A percentile compares a stretch with the other conserved stretches of the same genome.
Evolutionary conservation across 345 rosid species (phyloP).

Genomic region (Gossypium mustelinum): DNA sequence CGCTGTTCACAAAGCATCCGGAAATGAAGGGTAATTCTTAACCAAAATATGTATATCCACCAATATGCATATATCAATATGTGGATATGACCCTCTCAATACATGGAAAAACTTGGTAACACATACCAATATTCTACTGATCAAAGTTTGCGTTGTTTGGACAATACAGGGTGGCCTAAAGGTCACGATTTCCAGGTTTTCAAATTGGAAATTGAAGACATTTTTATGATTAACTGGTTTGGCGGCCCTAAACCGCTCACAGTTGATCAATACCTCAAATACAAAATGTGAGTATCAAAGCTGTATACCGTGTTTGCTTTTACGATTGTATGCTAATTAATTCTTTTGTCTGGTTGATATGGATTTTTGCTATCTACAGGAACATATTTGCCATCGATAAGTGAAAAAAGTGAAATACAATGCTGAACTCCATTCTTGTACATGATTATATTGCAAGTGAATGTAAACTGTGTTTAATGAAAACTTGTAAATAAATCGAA

Average conservation of each 20-base stretch:
- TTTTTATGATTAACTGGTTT: constrained; percentile 86
- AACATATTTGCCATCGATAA: constrained; percentile 6
- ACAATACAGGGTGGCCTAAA: constrained; percentile 72
- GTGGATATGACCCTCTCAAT: neutral
- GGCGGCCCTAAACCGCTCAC: constrained; percentile 89
- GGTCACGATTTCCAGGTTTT: constrained; percentile 65
- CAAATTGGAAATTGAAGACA: constrained; percentile 61
- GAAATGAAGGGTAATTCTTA: constrained; percentile 69
- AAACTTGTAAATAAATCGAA: neutral
- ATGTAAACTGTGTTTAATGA: neutral
- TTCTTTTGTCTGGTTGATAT: constrained; percentile 3
- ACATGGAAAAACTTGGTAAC: neutral
- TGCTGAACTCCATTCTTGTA: neutral
- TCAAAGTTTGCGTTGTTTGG: neutral
- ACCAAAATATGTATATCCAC: neutral
- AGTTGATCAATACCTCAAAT: constrained; percentile 65
- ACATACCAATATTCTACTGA: neutral
- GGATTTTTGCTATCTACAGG: constrained; percentile 26
- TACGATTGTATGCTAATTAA: constrained; percentile 15
- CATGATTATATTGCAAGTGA: neutral
- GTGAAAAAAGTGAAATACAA: constrained; percentile 18
- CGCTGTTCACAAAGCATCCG: constrained; percentile 76
- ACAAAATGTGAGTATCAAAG: constrained; percentile 48
- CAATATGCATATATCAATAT: neutral
- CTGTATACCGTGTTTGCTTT: neutral